These are phyloP conservation scores for Boletus rufocinnamomeus DNA, from an alignment of 768 basidiomycete genomes.

Conservation along the genomic window DNA sequence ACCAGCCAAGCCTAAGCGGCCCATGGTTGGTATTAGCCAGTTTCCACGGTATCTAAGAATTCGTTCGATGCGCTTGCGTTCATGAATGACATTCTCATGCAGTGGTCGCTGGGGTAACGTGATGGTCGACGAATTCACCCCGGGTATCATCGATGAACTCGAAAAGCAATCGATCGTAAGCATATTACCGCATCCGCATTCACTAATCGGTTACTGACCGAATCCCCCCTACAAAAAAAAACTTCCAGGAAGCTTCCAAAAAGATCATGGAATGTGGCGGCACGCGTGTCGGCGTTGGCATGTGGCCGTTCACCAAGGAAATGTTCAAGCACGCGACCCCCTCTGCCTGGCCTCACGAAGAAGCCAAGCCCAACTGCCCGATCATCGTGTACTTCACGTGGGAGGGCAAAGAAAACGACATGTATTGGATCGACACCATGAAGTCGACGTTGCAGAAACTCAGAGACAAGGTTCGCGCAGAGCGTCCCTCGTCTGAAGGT, in stretches of 20 bases:
- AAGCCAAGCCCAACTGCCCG: conserved; percentile 12
- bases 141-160: conserved; percentile 9
- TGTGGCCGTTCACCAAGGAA: conserved; percentile 20
- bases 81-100: background rate
- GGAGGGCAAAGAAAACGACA: conserved; percentile 15
- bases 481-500: background rate
- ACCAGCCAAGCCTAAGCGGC: background rate
- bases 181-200: too few relatives aligned
- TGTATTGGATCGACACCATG: conserved; percentile 11
- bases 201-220: background rate
- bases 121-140: conserved; percentile 14
- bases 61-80: background rate
- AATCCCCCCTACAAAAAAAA: background rate
- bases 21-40: conserved; percentile 2
- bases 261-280: background rate
- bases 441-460: background rate
- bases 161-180: conserved; percentile 3
- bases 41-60: background rate
- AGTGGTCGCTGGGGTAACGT: conserved; percentile 20
- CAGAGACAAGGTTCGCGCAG: background rate
- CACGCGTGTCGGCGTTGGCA: conserved; percentile 2
- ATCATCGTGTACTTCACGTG: conserved; percentile 16
- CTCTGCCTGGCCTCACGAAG: conserved; percentile 20
- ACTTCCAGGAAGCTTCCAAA: conserved; percentile 5
- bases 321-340: conserved; percentile 16